A percentile compares a stretch with the other conserved stretches of the same genome.
Evolutionary conservation across 805 yeast genomes (phyloP).

Genomic region (Teunomyces aglyptinius): DNA sequence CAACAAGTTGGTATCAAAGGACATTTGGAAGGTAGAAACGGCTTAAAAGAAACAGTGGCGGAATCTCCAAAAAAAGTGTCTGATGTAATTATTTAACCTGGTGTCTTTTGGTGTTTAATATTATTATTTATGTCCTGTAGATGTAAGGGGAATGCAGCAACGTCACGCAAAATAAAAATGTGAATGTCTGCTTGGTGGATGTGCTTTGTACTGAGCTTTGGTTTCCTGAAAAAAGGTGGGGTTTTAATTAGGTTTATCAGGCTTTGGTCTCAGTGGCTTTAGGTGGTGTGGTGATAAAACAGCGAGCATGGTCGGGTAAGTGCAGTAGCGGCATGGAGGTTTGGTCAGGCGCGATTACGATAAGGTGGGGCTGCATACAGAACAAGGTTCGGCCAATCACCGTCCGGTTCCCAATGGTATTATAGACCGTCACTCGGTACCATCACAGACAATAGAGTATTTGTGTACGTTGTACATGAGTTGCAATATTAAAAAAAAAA

Average conservation of each 20-base stretch:
- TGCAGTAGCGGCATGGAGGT: constrained; percentile 2
- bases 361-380: background rate
- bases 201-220: too few relatives aligned
- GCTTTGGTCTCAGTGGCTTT: background rate
- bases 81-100: background rate
- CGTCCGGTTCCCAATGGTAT: background rate
- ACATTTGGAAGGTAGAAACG: background rate
- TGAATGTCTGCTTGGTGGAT: too few relatives aligned
- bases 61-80: background rate
- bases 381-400: background rate
- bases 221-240: too few relatives aligned
- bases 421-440: background rate
- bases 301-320: constrained; percentile 2
- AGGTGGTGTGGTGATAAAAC: constrained; percentile 2
- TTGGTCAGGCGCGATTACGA: constrained; percentile 4
- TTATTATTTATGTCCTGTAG: too few relatives aligned
- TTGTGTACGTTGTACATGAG: background rate
- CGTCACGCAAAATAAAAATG: too few relatives aligned
- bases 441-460: background rate
- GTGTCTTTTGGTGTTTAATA: background rate
- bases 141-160: too few relatives aligned
- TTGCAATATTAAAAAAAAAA: background rate
- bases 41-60: background rate
- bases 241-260: too few relatives aligned
- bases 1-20: background rate